Percentiles rank a stretch among this genome's conserved stretches.
Conservation (phyloP, 257 asterid genomes). For the Coffea canephora region DNA sequence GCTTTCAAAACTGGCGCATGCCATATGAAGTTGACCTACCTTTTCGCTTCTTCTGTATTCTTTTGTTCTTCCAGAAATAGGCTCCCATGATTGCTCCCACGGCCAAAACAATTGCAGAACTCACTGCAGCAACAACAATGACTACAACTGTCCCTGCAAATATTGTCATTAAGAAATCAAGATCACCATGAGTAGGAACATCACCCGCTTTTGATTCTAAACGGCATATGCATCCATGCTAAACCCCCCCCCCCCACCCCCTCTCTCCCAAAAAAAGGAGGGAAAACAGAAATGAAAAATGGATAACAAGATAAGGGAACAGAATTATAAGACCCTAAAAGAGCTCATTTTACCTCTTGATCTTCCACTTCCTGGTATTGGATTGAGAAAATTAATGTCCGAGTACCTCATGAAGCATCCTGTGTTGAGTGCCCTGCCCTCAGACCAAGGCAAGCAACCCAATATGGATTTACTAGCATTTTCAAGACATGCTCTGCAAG, state of each 20-base stretch:
- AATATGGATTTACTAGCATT: slow-evolving; percentile 38
- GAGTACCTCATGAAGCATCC: slow-evolving; percentile 56
- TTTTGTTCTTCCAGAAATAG: slow-evolving; percentile 53
- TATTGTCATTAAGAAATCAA: slow-evolving; percentile 2
- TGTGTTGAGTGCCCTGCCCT: slow-evolving; percentile 42
- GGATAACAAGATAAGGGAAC: neutral
- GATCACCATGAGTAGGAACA: neutral
- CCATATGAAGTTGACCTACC: slow-evolving; percentile 35
- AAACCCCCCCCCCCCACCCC: too few species aligned
- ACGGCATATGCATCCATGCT: neutral
- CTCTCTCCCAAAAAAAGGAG: too few species aligned
- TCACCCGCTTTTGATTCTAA: neutral
- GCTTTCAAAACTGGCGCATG: neutral
- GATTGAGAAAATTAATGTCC: slow-evolving; percentile 40
- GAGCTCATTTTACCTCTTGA: slow-evolving; percentile 51
- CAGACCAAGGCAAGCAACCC: slow-evolving; percentile 46
- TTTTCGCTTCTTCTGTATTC: slow-evolving; percentile 66
- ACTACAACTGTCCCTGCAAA: slow-evolving; percentile 50
- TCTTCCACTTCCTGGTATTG: slow-evolving; percentile 36
- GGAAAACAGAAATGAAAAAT: too few species aligned
- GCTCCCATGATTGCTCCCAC: slow-evolving; percentile 48
- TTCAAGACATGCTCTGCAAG: slow-evolving; percentile 37
- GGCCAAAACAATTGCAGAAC: slow-evolving; percentile 49
- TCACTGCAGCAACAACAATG: slow-evolving; percentile 43
- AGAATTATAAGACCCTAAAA: neutral